A percentile compares a stretch with the other conserved stretches of the same genome.
phyloP scores from a whole-genome alignment of 2,329 filamentous ascomycete genomes.

The Stachybotrys echinatus region DNA sequence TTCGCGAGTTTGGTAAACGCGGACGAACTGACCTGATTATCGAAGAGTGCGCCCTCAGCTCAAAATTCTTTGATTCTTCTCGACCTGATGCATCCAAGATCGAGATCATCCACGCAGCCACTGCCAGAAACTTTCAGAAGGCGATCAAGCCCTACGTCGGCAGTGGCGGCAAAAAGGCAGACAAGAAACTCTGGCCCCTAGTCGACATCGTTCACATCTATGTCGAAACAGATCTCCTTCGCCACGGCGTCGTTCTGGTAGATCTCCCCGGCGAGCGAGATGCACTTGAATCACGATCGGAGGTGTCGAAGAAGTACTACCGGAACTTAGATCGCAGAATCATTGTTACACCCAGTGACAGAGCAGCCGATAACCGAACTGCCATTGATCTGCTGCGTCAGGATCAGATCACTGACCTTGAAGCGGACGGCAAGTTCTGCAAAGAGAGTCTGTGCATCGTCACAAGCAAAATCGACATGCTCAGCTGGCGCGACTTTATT shows the following conservation, averaged over 20 bases:
- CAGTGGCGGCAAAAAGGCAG: background rate
- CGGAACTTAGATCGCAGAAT: slow-evolving; percentile 7
- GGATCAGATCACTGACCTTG: slow-evolving; percentile 6
- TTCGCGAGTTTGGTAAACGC: slow-evolving; percentile 3
- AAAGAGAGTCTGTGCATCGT: background rate
- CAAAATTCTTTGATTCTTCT: background rate
- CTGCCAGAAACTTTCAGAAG: background rate
- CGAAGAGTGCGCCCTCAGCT: background rate
- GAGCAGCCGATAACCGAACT: slow-evolving; percentile 11
- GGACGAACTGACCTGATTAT: background rate
- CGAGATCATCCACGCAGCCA: background rate
- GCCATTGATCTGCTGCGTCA: slow-evolving; percentile 7
- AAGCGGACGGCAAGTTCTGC: slow-evolving; percentile 8
- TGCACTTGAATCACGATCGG: slow-evolving; percentile 5
- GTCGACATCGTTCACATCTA: slow-evolving; percentile 10
- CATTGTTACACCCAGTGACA: slow-evolving; percentile 6
- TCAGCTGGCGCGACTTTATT: slow-evolving; percentile 3
- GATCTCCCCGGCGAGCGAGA: slow-evolving; percentile 12
- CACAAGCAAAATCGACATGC: slow-evolving; percentile 7
- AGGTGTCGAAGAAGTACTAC: slow-evolving; percentile 5
- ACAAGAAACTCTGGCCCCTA: slow-evolving; percentile 6
- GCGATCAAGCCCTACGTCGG: slow-evolving; percentile 7
- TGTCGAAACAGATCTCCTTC: slow-evolving; percentile 5
- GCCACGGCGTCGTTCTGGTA: slow-evolving; percentile 9
- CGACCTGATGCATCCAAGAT: background rate